Evolutionary conservation across 306 rosid species (phyloP).

Genomic region (Gynostemma pentaphyllum): DNA sequence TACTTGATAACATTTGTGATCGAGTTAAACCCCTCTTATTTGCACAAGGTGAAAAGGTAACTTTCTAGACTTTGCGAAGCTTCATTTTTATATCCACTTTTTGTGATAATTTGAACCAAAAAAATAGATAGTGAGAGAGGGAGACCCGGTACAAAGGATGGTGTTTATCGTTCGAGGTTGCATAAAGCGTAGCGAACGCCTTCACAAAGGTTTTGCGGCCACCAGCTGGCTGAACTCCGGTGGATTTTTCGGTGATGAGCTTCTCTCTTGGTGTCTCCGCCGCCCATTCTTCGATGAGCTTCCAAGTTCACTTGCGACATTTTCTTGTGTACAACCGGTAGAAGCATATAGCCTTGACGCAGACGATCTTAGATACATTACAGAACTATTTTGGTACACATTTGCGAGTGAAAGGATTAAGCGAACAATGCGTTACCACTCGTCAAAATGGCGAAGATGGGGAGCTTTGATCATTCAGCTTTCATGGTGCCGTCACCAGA

Average conservation of each 20-base stretch:
- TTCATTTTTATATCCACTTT: neutral
- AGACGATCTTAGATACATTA: constrained; percentile 48
- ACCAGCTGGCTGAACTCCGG: constrained; percentile 71
- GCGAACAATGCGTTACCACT: constrained; percentile 78
- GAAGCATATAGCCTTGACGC: constrained; percentile 79
- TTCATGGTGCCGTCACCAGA: constrained; percentile 62
- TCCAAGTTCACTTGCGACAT: constrained; percentile 78
- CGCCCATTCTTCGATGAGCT: constrained; percentile 60
- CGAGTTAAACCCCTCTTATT: constrained; percentile 70
- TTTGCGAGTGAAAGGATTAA: constrained; percentile 79
- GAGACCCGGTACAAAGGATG: constrained; percentile 84
- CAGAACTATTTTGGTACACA: constrained; percentile 78
- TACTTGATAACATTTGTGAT: constrained; percentile 91
- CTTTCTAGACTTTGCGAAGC: neutral
- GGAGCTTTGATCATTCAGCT: constrained; percentile 77
- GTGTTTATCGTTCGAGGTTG: constrained; percentile 73
- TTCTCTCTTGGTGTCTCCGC: constrained; percentile 81
- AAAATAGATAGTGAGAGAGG: constrained; percentile 77
- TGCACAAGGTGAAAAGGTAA: constrained; percentile 84
- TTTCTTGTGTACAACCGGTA: constrained; percentile 50
- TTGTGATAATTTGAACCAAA: neutral
- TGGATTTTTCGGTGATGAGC: constrained; percentile 81
- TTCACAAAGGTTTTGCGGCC: constrained; percentile 76
- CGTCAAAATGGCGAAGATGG: constrained; percentile 97
- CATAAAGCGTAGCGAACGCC: constrained; percentile 51